Evolutionary conservation across 2,329 filamentous ascomycete genomes (phyloP).

Genomic region (Fusarium chlamydosporum): DNA sequence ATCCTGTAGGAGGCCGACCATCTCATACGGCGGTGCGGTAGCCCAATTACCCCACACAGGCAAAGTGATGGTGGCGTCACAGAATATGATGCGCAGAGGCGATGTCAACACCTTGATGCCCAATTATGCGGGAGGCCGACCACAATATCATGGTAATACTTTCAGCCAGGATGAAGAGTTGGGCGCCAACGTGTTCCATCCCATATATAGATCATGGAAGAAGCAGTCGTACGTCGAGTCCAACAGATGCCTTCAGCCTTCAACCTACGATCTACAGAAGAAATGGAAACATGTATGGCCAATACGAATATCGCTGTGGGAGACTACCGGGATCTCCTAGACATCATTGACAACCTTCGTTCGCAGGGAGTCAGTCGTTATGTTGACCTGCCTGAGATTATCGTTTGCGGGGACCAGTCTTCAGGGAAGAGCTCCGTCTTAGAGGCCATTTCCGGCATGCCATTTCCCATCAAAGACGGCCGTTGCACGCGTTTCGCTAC

Average conservation of each 20-base stretch:
- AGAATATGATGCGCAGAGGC: no score
- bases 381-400: slow-evolving; percentile 61
- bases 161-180: background rate
- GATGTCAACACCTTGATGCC: background rate
- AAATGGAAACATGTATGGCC: background rate
- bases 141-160: background rate
- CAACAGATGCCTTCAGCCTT: background rate
- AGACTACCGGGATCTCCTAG: slow-evolving; percentile 38
- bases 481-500: slow-evolving; percentile 74
- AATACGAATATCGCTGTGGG: background rate
- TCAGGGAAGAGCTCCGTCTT: slow-evolving; percentile 75
- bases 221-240: background rate
- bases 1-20: no score
- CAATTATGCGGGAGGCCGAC: slow-evolving; percentile 10
- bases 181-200: background rate
- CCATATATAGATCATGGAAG: background rate
- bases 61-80: no score
- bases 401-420: slow-evolving; percentile 72
- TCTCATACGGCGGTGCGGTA: no score
- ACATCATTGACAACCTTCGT: slow-evolving; percentile 57
- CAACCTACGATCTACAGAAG: background rate
- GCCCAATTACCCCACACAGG: no score
- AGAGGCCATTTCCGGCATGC: slow-evolving; percentile 72
- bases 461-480: slow-evolving; percentile 71
- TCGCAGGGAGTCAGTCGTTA: slow-evolving; percentile 56